Conservation (phyloP, 768 basidiomycete genomes). For the Agaricus blazei region DNA sequence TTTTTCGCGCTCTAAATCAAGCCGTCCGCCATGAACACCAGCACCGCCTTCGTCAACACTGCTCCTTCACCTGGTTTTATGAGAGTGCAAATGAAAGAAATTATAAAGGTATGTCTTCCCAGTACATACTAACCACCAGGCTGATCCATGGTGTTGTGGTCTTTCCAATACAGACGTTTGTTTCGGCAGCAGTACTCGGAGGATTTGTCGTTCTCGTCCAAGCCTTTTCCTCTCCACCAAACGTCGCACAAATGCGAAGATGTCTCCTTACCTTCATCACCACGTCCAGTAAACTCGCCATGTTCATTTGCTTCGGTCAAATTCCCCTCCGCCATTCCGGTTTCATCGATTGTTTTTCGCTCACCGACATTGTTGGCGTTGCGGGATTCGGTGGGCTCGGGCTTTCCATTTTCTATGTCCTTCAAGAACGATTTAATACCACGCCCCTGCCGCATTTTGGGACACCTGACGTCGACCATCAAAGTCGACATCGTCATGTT, state of each 20-base stretch:
- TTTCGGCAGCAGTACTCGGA: not conserved
- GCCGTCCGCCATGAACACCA: not conserved
- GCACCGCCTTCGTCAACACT: not conserved
- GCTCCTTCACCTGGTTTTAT: not conserved
- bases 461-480: not conserved
- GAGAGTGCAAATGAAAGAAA: not conserved
- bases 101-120: not conserved
- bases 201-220: not conserved
- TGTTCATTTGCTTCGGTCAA: conserved; percentile 3
- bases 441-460: not conserved
- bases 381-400: conserved; percentile 5
- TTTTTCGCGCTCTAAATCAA: not conserved
- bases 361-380: not conserved
- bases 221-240: not conserved
- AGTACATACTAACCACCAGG: not conserved
- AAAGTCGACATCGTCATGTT: not conserved
- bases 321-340: conserved; percentile 1
- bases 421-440: not conserved
- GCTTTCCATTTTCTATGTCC: not conserved
- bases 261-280: not conserved
- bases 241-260: not conserved
- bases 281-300: conserved; percentile 1
- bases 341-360: not conserved
- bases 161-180: not conserved
- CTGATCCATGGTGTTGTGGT: too few species aligned